Base-by-base conservation (phyloP, 108 stramenopile species). In the Skeletonema tropicum region DNA sequence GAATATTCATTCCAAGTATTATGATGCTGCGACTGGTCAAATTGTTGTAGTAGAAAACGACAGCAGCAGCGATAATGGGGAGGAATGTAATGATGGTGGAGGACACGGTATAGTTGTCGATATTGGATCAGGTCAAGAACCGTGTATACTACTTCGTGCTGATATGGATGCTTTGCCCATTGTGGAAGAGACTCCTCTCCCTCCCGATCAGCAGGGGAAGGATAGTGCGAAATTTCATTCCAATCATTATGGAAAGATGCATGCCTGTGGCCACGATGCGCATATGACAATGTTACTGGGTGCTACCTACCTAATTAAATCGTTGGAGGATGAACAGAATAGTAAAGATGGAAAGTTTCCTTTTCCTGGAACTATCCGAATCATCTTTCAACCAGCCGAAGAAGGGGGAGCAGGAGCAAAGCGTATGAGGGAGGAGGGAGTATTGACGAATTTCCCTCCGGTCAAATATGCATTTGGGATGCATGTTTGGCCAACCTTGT, bases 121-220 rank as follows among this genome's bases (percentile, higher is more conserved):
- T 63, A 93, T 95, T 48, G 94, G 94, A 29, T 88, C 86, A 1
- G 90, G 87, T 13, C 71, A 82, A 31, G 57, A 63, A n/a, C 95
- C 95, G 9, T 92, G 91, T 58, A 76, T 96, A 3, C 65, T 94
- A 14, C 68, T 98, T 5, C 83, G 97, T 21, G 94, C 97, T 11
- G 97, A 98, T 81, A 98, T 98, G 91, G 97, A 98, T 78, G 96
- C 94, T 1, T 62, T 98, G 60, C 95, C 97, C 15, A 93, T 98
- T 67, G 21, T 76, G 11, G 97, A 98, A 64, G 60, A 65, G 15
- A 92, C 90, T 10, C 79, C 72, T 0, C 36, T 65, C 9, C 79
- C 79, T 23, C 79, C 67, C 2, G 68, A 80, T 9, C 32, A 39
- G 21, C 10, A 19, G 10, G 38, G 38, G 33, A 19, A n/a, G 38